phyloP scores from a whole-genome alignment of 148 eudicot genomes.

The Rhododendron molle region DNA sequence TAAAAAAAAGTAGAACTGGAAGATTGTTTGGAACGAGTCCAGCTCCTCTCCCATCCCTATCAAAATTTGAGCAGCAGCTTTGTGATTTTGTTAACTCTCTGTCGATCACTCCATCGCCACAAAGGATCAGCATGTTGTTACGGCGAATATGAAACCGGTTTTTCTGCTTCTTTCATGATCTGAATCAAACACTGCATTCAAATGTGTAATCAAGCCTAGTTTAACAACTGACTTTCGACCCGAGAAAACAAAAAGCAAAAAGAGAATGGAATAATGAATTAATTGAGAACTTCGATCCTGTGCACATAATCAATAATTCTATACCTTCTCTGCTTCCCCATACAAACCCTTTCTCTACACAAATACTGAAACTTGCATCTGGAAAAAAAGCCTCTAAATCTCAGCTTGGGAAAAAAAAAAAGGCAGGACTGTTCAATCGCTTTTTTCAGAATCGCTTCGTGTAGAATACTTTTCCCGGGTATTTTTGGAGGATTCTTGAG shows the following conservation, averaged over 20 bases:
- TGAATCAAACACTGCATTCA: background rate
- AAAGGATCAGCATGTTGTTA: background rate
- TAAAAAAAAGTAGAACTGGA: background rate
- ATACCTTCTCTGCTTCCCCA: background rate
- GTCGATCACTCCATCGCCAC: no score
- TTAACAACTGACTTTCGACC: background rate
- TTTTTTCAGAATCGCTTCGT: background rate
- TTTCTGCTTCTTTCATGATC: background rate
- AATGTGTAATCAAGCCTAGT: background rate
- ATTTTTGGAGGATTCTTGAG: background rate
- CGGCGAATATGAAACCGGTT: background rate
- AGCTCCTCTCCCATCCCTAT: background rate
- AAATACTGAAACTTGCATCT: background rate
- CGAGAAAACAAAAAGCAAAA: background rate
- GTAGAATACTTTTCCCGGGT: background rate
- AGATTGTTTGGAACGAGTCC: background rate
- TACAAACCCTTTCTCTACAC: background rate
- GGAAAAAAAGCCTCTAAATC: background rate
- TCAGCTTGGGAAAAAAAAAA: background rate
- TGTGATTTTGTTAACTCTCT: background rate
- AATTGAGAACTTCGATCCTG: constrained; percentile 1
- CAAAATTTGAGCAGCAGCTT: background rate
- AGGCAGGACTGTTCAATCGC: background rate
- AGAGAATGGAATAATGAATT: background rate
- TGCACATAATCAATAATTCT: background rate